Evolutionary conservation across 129 eudicot species (phyloP).

Genomic region (Cynara cardunculus): DNA sequence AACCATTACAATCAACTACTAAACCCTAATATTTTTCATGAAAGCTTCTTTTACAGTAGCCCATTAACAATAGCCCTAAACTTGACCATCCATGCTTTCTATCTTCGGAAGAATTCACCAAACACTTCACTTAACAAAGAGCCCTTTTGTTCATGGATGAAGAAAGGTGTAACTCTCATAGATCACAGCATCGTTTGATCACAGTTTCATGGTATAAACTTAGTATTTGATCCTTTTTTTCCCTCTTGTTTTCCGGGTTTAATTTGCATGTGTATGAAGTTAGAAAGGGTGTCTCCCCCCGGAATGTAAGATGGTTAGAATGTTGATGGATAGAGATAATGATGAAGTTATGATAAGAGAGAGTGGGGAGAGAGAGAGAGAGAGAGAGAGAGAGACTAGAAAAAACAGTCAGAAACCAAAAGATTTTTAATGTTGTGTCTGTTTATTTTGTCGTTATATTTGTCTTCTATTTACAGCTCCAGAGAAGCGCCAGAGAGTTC

Average conservation of each 20-base stretch:
- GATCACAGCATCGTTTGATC: neutral
- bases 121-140: neutral
- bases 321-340: conserved; percentile 48
- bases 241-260: conserved; percentile 6
- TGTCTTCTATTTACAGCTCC: conserved; percentile 70
- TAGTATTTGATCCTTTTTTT: neutral
- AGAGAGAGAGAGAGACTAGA: conserved; percentile 16
- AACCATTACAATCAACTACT: conserved; percentile 3
- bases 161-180: neutral
- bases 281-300: conserved; percentile 28
- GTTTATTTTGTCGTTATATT: conserved; percentile 42
- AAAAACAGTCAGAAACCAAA: conserved; percentile 46
- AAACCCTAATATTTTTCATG: conserved; percentile 20
- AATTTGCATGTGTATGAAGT: conserved; percentile 12
- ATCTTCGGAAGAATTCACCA: neutral
- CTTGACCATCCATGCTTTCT: neutral
- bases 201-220: neutral
- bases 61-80: neutral
- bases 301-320: conserved; percentile 38
- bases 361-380: conserved; percentile 22
- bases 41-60: neutral
- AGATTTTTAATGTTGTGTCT: conserved; percentile 40
- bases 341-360: conserved; percentile 68
- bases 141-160: neutral
- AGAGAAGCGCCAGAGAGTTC: conserved; percentile 99